These are phyloP conservation scores for Choiromyces venosus DNA, from an alignment of 495 filamentous ascomycete genomes.

Conservation along the genomic window DNA sequence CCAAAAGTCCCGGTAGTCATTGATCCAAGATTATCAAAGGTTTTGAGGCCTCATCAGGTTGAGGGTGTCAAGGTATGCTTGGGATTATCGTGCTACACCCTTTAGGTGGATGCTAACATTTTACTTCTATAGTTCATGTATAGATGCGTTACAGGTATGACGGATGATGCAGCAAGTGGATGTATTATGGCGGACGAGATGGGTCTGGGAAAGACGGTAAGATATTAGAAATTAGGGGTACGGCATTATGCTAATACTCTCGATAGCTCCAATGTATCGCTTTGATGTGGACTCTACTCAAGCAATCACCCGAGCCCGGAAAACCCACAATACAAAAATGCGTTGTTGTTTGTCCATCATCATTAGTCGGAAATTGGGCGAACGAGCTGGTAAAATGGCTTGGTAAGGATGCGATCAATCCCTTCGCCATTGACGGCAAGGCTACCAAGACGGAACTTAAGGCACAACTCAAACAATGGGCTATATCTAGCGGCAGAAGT, in stretches of 20 bases:
- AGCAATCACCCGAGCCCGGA: slow-evolving; percentile 89
- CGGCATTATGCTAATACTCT: slow-evolving; percentile 51
- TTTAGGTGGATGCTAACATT: slow-evolving; percentile 2
- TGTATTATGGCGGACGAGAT: slow-evolving; percentile 99
- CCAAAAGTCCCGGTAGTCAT: slow-evolving; percentile 96
- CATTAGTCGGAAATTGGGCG: slow-evolving; percentile 95
- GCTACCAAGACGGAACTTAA: slow-evolving; percentile 89
- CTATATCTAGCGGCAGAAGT: slow-evolving; percentile 78
- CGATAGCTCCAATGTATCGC: slow-evolving; percentile 64
- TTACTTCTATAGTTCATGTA: slow-evolving; percentile 67
- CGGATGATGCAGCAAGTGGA: slow-evolving; percentile 88
- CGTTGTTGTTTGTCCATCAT: slow-evolving; percentile 96
- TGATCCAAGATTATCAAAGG: slow-evolving; percentile 83
- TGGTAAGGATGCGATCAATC: slow-evolving; percentile 79
- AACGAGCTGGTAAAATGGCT: slow-evolving; percentile 96
- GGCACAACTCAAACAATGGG: slow-evolving; percentile 88
- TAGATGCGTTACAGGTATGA: slow-evolving; percentile 81
- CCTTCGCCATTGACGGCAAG: slow-evolving; percentile 96
- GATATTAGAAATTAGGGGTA: slow-evolving; percentile 36
- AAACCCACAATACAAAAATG: slow-evolving; percentile 94
- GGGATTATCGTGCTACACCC: neutral
- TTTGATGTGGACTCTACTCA: slow-evolving; percentile 91
- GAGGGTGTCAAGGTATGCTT: slow-evolving; percentile 77
- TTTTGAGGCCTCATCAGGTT: slow-evolving; percentile 92
- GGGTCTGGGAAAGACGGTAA: slow-evolving; percentile 91